Evolutionary conservation across 345 rosid genomes (phyloP), one percentile per base, ranked within the genome.

Genomic region (Acer yangbiense): DNA sequence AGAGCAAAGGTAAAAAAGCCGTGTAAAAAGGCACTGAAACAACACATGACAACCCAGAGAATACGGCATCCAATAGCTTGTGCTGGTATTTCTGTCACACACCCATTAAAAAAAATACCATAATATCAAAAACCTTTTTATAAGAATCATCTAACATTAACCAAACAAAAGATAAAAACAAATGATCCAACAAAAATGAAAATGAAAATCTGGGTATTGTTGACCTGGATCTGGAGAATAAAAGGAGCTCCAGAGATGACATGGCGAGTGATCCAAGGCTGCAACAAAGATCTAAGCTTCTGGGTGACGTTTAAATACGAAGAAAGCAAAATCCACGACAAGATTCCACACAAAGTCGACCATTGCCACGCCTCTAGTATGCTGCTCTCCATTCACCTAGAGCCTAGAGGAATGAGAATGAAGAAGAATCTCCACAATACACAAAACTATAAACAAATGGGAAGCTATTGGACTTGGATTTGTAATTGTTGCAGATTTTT

Each of bases 11-110:
- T 77, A 96, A 92, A 78, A 96, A 96, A 61, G 91, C 98, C 62
- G 99, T 96, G 83, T 96, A 96, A 75, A 96, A 96, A 13, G 99
- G 98, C 25, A 96, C 99, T 32, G 99, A 96, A 78, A 96, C 99
- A 76, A 94, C 91, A 82, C 98, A 94, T 0, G 99, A 96, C 77
- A 93, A 79, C 70, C 74, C 92, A 77, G 94, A 93, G 87, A 96
- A 96, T 62, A 96, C 35, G 80, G 85, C 95, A 88, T 96, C 99
- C 83, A 89, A 77, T 65, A 82, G 70, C 77, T 87, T 76, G 79
- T 89, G 89, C 80, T 86, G 91, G 84, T 79, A 71, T 76, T 85
- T 91, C 99, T 96, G 92, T 85, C 55, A 35, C 55, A 35, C 12
- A 7, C 54, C 58, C 58, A 54, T 54, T 54, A 21, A 21, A 60